phyloP scores from a whole-genome alignment of 352 stramenopile genomes.

The Globisporangium mamillatum region DNA sequence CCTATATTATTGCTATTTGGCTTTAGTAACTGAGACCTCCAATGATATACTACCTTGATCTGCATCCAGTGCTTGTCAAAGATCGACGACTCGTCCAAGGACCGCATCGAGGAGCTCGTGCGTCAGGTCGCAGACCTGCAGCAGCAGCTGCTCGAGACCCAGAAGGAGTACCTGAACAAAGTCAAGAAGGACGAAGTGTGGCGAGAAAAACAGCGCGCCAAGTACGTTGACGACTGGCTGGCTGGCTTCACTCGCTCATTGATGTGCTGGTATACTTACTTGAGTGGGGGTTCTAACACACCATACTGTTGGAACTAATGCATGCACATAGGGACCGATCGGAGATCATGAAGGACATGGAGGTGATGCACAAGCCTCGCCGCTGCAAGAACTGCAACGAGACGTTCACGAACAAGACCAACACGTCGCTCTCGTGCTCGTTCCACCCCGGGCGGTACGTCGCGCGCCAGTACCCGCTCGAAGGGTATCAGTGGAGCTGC shows the following conservation, averaged over 20 bases:
- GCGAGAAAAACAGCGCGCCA: conserved; percentile 63
- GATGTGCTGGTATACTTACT: not conserved
- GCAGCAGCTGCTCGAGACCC: conserved; percentile 68
- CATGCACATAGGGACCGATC: conserved; percentile 39
- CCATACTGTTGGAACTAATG: not conserved
- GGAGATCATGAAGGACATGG: conserved; percentile 72
- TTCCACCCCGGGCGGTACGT: conserved; percentile 77
- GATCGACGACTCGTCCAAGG: conserved; percentile 73
- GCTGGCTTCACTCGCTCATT: not conserved
- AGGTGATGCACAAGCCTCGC: conserved; percentile 67
- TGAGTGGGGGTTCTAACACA: not conserved
- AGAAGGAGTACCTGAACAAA: conserved; percentile 80
- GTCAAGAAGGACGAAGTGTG: conserved; percentile 71
- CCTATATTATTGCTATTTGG: not conserved
- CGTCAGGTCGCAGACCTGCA: conserved; percentile 68
- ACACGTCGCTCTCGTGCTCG: conserved; percentile 77
- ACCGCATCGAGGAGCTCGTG: conserved; percentile 76
- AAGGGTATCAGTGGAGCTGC: conserved; percentile 83
- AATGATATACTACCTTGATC: not conserved
- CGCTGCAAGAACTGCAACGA: conserved; percentile 82
- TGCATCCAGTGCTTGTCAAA: conserved; percentile 43
- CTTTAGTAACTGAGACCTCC: not conserved
- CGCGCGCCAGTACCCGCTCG: conserved; percentile 70
- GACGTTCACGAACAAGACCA: conserved; percentile 79
- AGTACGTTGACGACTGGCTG: conserved; percentile 17